Conservation (phyloP, 2,329 filamentous ascomycete genomes). For the Calonectria pseudoturangicola region DNA sequence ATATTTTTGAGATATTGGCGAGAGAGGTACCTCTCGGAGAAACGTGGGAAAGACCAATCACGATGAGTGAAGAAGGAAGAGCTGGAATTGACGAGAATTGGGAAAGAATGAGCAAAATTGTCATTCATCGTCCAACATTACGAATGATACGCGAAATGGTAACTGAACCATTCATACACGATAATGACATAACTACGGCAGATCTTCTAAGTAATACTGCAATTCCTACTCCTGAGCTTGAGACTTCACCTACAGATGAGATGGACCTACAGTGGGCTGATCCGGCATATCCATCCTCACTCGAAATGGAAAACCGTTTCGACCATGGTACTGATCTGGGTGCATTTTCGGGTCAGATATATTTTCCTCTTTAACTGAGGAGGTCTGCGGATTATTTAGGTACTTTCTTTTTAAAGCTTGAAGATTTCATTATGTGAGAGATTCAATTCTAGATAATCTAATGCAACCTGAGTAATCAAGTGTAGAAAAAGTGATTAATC, state of each 20-base stretch:
- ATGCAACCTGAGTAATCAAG: too few species aligned
- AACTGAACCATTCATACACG: constrained; percentile 29
- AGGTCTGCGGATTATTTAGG: too few species aligned
- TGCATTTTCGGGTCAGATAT: background rate
- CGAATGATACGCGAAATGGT: constrained; percentile 36
- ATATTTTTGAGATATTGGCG: constrained; percentile 34
- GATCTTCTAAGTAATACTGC: background rate
- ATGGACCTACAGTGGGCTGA: constrained; percentile 19
- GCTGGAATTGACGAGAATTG: constrained; percentile 19
- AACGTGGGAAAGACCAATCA: constrained; percentile 21
- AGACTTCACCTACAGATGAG: background rate
- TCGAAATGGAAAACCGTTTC: constrained; percentile 9
- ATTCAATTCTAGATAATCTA: too few species aligned
- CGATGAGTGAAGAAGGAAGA: constrained; percentile 13
- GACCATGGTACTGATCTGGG: background rate
- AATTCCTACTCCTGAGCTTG: background rate
- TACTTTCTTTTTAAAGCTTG: too few species aligned
- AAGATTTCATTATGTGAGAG: too few species aligned
- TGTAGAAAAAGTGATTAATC: too few species aligned
- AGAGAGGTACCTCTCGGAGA: constrained; percentile 29
- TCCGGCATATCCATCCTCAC: background rate
- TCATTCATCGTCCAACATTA: constrained; percentile 35
- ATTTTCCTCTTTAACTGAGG: constrained; percentile 54
- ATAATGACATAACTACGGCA: background rate
- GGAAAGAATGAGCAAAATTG: constrained; percentile 26